Evolutionary conservation across 345 rosid genomes (phyloP).

Genomic region (Aquilaria yunnanensis): DNA sequence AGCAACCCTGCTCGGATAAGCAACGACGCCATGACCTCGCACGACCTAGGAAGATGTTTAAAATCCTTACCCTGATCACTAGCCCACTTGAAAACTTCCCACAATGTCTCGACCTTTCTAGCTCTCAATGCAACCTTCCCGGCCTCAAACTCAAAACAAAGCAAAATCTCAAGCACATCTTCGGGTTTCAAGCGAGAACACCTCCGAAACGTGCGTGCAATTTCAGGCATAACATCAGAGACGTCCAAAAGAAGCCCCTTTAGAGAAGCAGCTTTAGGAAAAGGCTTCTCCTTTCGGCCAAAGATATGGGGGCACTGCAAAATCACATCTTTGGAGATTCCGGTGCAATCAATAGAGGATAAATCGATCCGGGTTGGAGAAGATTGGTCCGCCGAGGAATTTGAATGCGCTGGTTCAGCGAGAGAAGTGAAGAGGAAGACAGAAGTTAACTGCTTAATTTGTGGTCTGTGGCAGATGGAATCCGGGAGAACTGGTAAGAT

Average conservation of each 20-base stretch:
- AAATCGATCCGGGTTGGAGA: slow-evolving; percentile 22
- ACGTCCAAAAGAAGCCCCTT: slow-evolving; percentile 48
- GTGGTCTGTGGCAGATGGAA: slow-evolving; percentile 19
- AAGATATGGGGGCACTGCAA: slow-evolving; percentile 19
- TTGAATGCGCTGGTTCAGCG: slow-evolving; percentile 13
- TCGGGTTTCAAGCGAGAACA: slow-evolving; percentile 36
- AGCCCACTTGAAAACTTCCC: slow-evolving; percentile 57
- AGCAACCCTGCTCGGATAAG: slow-evolving; percentile 51
- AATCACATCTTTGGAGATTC: slow-evolving; percentile 24
- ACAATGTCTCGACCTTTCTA: slow-evolving; percentile 52
- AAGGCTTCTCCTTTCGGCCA: slow-evolving; percentile 18
- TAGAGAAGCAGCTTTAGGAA: slow-evolving; percentile 27
- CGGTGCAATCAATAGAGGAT: slow-evolving; percentile 21
- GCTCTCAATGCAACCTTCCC: slow-evolving; percentile 26
- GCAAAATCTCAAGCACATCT: slow-evolving; percentile 50
- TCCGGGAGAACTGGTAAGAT: slow-evolving; percentile 32
- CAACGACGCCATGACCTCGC: slow-evolving; percentile 50
- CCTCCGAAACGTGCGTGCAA: slow-evolving; percentile 50
- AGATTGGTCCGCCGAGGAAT: slow-evolving; percentile 9
- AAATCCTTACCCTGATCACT: slow-evolving; percentile 34
- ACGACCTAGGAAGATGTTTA: slow-evolving; percentile 48
- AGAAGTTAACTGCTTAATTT: slow-evolving; percentile 21
- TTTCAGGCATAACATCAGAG: slow-evolving; percentile 49
- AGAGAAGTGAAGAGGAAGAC: slow-evolving; percentile 15
- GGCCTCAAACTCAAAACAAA: slow-evolving; percentile 39